Percentiles rank a stretch among this genome's conserved stretches.
Evolutionary conservation across 2,329 filamentous ascomycete species (phyloP).

Genomic region (Tolypocladium tundrense): DNA sequence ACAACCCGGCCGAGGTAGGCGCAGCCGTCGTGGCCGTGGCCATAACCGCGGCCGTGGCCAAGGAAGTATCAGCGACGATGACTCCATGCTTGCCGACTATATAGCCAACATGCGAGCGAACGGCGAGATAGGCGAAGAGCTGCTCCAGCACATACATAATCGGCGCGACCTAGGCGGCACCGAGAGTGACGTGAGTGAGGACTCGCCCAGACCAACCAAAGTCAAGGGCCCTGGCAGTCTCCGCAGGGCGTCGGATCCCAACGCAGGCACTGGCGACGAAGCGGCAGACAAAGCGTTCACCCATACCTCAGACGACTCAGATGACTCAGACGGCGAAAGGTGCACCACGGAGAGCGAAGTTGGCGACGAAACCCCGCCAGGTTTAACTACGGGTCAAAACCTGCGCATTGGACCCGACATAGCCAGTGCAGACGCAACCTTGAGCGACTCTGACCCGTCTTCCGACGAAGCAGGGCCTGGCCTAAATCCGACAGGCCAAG

Average conservation of each 20-base stretch:
- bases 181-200: constrained; percentile 8
- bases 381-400: not conserved
- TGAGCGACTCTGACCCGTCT: not conserved
- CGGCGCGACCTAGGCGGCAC: constrained; percentile 16
- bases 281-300: not conserved
- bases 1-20: not conserved
- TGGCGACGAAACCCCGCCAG: not conserved
- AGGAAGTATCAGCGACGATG: constrained; percentile 29
- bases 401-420: too few relatives aligned
- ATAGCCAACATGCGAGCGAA: constrained; percentile 53
- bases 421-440: too few relatives aligned
- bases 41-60: not conserved
- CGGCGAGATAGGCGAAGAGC: constrained; percentile 46
- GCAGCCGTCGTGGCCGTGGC: not conserved
- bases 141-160: constrained; percentile 49
- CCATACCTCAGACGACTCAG: not conserved
- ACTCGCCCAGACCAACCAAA: not conserved
- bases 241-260: not conserved
- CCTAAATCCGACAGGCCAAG: constrained; percentile 26
- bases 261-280: not conserved
- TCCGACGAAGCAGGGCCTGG: not conserved
- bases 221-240: not conserved
- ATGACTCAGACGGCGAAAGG: not conserved
- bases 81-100: constrained; percentile 56
- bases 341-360: not conserved